Evolutionary conservation across 1,284 basidiomycete species (phyloP).

Genomic region (Ganoderma multipileum): DNA sequence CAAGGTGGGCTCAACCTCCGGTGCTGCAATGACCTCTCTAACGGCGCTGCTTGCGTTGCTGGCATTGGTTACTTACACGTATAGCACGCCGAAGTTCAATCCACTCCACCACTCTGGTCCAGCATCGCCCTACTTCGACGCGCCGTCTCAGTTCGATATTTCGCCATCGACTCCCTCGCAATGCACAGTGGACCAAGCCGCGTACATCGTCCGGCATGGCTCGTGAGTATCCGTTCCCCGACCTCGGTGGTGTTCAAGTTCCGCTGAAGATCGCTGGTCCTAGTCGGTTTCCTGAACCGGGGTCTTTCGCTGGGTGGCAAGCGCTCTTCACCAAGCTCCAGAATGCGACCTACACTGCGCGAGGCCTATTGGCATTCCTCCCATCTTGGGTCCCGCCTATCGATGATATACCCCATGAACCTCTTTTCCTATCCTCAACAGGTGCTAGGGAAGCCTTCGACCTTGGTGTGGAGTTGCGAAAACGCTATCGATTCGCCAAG

Average conservation of each 20-base stretch:
- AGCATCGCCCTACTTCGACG: constrained; percentile 51
- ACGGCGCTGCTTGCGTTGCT: constrained; percentile 11
- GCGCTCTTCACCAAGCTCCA: constrained; percentile 47
- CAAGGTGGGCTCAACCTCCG: not conserved
- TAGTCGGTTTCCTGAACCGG: constrained; percentile 51
- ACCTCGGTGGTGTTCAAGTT: not conserved
- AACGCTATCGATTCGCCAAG: constrained; percentile 47
- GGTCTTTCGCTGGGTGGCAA: constrained; percentile 48
- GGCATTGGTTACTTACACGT: not conserved
- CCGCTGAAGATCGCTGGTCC: not conserved
- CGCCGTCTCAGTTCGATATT: constrained; percentile 46
- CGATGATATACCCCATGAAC: constrained; percentile 47
- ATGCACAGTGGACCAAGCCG: constrained; percentile 51
- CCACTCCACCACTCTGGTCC: constrained; percentile 50
- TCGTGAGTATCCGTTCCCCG: constrained; percentile 37
- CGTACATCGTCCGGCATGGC: constrained; percentile 52
- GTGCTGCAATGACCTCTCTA: not conserved
- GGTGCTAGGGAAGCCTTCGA: constrained; percentile 48
- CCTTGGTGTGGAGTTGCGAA: constrained; percentile 47
- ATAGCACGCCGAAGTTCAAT: constrained; percentile 37
- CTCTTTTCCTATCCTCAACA: constrained; percentile 46
- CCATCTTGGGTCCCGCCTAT: constrained; percentile 49
- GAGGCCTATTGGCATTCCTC: constrained; percentile 48
- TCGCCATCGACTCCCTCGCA: constrained; percentile 40
- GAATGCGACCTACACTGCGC: constrained; percentile 47